Base-by-base conservation (phyloP, 2,329 filamentous ascomycete species). In the Penicillium sp. region DNA sequence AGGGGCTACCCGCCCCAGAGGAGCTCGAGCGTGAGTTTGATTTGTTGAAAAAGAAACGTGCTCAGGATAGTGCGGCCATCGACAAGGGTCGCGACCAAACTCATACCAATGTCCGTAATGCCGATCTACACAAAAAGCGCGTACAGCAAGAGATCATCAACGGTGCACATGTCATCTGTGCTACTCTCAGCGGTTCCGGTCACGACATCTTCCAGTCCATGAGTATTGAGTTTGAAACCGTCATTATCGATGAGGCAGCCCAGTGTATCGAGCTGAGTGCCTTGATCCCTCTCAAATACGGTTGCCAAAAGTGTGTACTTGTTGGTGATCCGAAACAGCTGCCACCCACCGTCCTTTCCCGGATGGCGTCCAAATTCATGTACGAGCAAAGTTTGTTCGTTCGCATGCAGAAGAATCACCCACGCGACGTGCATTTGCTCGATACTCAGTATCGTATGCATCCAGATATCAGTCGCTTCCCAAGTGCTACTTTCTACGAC, bases 381-480 rank as follows among this genome's bases (percentile, higher is more conserved):
- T 99, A 97, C 75, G 93, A 97, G 69, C 94, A 99, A 77, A 96
- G 91, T 82, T 79, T 99, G 75, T 99, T 99, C 77, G 94, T 97
- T 51, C 89, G 94, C 31, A 99, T 99, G 93, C 94, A 97, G 71
- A 87, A 87, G 67, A 97, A 97, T 61, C 88, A 93, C 66, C 90
- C 91, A 1, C 80, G 89, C 29, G 89, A 95, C 61, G 87, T 99
- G 15, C 93, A 99, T 77, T 81, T 99, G 25, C 85, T 99, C n/a
- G 93, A 97, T 69, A 94, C 89, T 53, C 94, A 99, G 70, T 99
- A 99, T 72, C 94, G 94, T 75, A 99, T 99, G 95, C 94, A 99
- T 76, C 94, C 95, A 0, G 90, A 94, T 63, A 99, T 99, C 71
- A 96, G 92, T 73, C 74, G 80, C 50, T 99, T 97, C 73, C 94